Evolutionary conservation across 768 basidiomycete genomes (phyloP), one percentile per base, ranked within the genome.

Genomic region (Termitomyces sp.): DNA sequence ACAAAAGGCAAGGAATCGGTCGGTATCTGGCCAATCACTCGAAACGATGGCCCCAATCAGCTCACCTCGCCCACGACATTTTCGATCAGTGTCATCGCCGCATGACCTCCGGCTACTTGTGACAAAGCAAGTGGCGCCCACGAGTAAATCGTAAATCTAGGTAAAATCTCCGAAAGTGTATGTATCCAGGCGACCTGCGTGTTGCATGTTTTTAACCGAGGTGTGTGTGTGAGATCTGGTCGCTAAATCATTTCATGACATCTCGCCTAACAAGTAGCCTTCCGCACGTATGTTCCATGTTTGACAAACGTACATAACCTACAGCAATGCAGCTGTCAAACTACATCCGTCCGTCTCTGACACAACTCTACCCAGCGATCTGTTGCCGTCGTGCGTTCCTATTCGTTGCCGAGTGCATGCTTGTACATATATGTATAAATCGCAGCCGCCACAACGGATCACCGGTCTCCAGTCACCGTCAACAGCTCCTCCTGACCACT

Each of bases 21-120:
- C 42, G 42, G 42, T n/a, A 27, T 43, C 16, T 22, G 40, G 40
- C 3, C 7, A 25, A 25, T 43, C 42, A n/a, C 42, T 15, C 25
- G 42, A 43, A 43, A 43, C 42, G 25, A n/a, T 6, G 20, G n/a
- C 42, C 25, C 42, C 42, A 43, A 27, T 16, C 4, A 43, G 47
- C 7, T 7, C 12, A 38, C 23, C 32, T 48, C 18, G 18, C 32
- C 32, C 31, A 47, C 31, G 40, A 43, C 40, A 20, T 31, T 43
- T 41, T 16, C 33, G 33, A 36, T 13, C 10, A 7, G 42, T 11
- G 40, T 43, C 18, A 15, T 33, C 13, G 7, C 44, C 36, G 35
- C n/a, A 53, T 18, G 52, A 53, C 46, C 52, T 53, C 53, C 53
- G 53, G 35, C 20, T 31, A 47, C 36, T 47, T 38, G 16, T 16